Evolutionary conservation across 441 rosid genomes (phyloP).

Genomic region (Kokia cookei): DNA sequence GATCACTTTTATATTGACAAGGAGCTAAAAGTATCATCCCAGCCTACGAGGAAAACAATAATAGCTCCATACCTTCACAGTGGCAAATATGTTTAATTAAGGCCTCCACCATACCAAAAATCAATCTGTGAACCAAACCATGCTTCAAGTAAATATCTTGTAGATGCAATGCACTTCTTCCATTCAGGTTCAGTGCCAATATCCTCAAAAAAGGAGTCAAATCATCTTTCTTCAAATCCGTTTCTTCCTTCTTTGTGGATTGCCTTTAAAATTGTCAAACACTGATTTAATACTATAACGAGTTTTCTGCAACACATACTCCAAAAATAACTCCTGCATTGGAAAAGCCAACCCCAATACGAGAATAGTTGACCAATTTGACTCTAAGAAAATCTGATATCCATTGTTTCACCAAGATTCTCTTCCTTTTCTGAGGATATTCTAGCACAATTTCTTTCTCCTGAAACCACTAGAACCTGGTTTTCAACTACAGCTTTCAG

Average conservation of each 20-base stretch:
- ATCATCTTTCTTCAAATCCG: constrained; percentile 66
- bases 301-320: constrained; percentile 79
- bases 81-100: background rate
- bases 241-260: constrained; percentile 63
- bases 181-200: constrained; percentile 44
- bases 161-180: constrained; percentile 54
- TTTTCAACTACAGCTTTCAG: background rate
- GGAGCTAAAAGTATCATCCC: constrained; percentile 90
- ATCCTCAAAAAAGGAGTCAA: constrained; percentile 68
- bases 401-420: constrained; percentile 4
- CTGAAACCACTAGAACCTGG: constrained; percentile 77
- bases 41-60: constrained; percentile 5
- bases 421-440: too few species aligned
- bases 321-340: constrained; percentile 70
- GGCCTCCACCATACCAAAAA: constrained; percentile 74
- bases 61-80: constrained; percentile 42
- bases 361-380: constrained; percentile 55
- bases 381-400: too few species aligned
- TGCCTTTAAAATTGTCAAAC: constrained; percentile 54
- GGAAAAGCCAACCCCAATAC: constrained; percentile 88
- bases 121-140: constrained; percentile 84
- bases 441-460: constrained; percentile 72
- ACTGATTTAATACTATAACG: constrained; percentile 52
- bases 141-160: constrained; percentile 69
- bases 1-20: background rate